Evolutionary conservation across 2,329 filamentous ascomycete species (phyloP), one percentile per base, ranked within the genome.

Genomic region (Aspergillus sp.): DNA sequence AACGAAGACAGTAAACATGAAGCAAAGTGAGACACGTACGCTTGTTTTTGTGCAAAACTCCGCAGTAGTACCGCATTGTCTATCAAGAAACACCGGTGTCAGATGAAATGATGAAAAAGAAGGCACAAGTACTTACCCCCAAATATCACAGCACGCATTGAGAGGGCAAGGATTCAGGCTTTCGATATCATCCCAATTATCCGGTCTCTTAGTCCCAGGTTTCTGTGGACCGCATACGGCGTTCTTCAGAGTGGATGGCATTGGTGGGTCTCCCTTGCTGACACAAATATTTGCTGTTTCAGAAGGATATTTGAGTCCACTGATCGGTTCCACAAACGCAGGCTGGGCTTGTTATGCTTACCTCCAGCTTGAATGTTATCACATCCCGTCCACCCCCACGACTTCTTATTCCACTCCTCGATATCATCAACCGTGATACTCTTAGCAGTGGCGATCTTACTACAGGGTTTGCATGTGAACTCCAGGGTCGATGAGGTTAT

Each of bases 171-270:
- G 78, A 61, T 84, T 85, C 8, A 84, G 66, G 9, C 28, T 28
- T 9, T 28, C 28, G 28, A 28, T 28, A 28, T 28, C 28, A 28
- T 28, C 28, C 28, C 28, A 28, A 5, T 70, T 63, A 0, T 65
- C 2, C 82, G 6, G 1, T 68, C 50, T 7, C 59, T 74, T 13
- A 74, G 10, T 60, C 38, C 23, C 67, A 58, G 0, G 79, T 80
- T 0, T 78, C 77, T 4, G 75, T 74, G 82, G 83, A 0, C 83
- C 82, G 65, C 82, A 83, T 0, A 76, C 63, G 1, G 77, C 76
- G 55, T 78, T 78, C 2, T 67, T 25, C 1, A 78, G 61, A 0
- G 68, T 58, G 1, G 74, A 68, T 5, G 80, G 81, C 62, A 81
- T 71, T 0, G 79, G 79, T 1, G 79, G 74, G 2, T 56, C 63